Base-by-base conservation (phyloP, 2,329 filamentous ascomycete species). In the Blumeriella jaapii region DNA sequence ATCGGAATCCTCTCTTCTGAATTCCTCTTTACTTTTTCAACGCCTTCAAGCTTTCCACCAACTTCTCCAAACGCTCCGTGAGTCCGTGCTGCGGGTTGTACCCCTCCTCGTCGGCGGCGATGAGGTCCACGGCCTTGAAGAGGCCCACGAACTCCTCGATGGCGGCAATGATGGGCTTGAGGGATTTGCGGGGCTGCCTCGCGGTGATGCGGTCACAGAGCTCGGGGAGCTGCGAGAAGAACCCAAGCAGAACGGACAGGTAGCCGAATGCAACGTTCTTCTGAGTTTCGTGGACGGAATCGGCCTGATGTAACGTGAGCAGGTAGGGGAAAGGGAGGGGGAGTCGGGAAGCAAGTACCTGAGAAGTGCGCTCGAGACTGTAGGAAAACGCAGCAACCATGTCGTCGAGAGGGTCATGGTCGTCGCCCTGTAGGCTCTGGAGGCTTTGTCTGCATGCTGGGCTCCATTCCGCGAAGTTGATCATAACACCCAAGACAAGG, bases 201-300 rank as follows among this genome's bases (percentile, higher is more conserved):
- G 44, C 41, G 20, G 58, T 58, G 11, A 74, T 56, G 15, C 59
- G 58, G 7, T 48, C 36, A 26, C 64, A 61, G 4, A 68, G 62
- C 2, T 54, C 52, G 6, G 53, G 41, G 34, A 71, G 63, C 17
- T 91, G 64, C 47, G 77, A 86, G 15, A 95, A 62, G 46, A 86
- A 91, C 12, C 85, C 84, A 2, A 96, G 67, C 5, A 94, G 65
- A 10, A 95, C 78, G 1, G 85, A 78, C 15, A 95, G 66, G 55
- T 94, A 95, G 11, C 85, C 87, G 55, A 89, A 76, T 1, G 82
- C 78, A 17, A 96, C 85, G 47, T 87, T 85, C 32, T 81, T 69
- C 40, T 82, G 77, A 16, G 78, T 78, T 53, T 87, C 83, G 51
- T 84, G 73, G 37, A 78, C 69, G 1, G 78, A 81, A 49, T 80